Evolutionary conservation across 768 basidiomycete species (phyloP).

Genomic region (Lactarius hatsudake): DNA sequence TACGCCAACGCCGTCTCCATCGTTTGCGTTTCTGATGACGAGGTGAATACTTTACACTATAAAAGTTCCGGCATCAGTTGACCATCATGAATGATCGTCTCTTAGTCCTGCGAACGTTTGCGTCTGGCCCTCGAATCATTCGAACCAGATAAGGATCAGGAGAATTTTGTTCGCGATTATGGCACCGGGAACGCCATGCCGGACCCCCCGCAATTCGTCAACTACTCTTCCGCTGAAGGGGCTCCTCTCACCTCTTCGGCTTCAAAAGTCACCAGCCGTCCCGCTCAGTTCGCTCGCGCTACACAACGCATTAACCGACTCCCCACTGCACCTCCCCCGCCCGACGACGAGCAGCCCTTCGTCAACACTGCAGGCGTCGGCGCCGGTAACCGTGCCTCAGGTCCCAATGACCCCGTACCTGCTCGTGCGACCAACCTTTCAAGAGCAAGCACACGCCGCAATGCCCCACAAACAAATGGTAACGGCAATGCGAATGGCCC

Average conservation of each 20-base stretch:
- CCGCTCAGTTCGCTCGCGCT: conserved; percentile 51
- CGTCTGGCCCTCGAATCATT: conserved; percentile 84
- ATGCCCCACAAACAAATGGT: conserved; percentile 9
- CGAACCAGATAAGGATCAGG: conserved; percentile 85
- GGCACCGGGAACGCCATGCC: conserved; percentile 88
- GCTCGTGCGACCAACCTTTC: conserved; percentile 36
- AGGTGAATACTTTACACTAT: conserved; percentile 51
- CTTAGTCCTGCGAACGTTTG: conserved; percentile 86
- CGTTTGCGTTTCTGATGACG: conserved; percentile 93
- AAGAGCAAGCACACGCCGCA: conserved; percentile 30
- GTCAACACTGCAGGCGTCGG: conserved; percentile 71
- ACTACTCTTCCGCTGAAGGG: conserved; percentile 56
- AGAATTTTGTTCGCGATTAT: conserved; percentile 83
- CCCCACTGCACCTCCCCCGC: conserved; percentile 34
- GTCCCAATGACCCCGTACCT: conserved; percentile 34
- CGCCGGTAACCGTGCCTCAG: conserved; percentile 50
- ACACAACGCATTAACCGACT: conserved; percentile 37
- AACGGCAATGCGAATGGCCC: neutral
- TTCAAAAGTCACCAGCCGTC: conserved; percentile 52
- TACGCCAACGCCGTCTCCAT: conserved; percentile 97
- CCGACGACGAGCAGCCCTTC: conserved; percentile 44
- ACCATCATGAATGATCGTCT: neutral
- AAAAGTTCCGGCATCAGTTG: conserved; percentile 1
- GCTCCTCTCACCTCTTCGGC: conserved; percentile 62
- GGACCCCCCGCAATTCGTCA: conserved; percentile 83